Evolutionary conservation across 2,329 filamentous ascomycete genomes (phyloP), one percentile per base, ranked within the genome.

Genomic region (Talaromyces sp.): DNA sequence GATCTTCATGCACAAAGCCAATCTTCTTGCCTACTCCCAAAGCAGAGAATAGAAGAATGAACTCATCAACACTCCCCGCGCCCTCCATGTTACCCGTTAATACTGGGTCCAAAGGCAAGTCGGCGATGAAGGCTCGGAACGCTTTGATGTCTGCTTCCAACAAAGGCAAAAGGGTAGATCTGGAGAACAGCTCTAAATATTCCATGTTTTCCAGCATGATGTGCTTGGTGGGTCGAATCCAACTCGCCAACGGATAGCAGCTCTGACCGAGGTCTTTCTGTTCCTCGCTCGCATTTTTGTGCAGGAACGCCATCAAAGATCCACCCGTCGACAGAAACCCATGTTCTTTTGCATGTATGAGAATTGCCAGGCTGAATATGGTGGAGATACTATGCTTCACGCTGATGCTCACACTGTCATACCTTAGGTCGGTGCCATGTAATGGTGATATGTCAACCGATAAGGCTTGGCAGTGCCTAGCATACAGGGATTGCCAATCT

Each of bases 1-100:
- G 81, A 67, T 88, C 85, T 68, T 91, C 88, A 63, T 88, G 86
- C 1, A 91, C 85, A 18, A 91, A 76, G 1, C 88, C 88, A 40
- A 83, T 78, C 69, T 88, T 89, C 74, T 91, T 91, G 14, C 87
- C 89, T 16, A 86, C 83, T 66, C 91, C 87, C 48, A 92, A 78
- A n/a, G 87, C 83, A 50, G 87, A 83, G 46, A 92, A 80, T 66
- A 87, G 84, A 9, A 91, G 75, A 48, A 87, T 78, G 0, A 84
- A 82, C 58, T 85, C 81, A 14, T 80, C 75, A 60, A 85, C 80
- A 28, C 84, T 73, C 21, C 81, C 79, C 60, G 61, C 50, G 21
- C 78, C 74, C 37, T 72, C 77, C 50, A 76, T 76, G 44, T 79
- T 79, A 64, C 76, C 80, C 61, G 75, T 79, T 12, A 82, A 72